phyloP scores from a whole-genome alignment of 495 filamentous ascomycete genomes.

The Penicillium roqueforti region DNA sequence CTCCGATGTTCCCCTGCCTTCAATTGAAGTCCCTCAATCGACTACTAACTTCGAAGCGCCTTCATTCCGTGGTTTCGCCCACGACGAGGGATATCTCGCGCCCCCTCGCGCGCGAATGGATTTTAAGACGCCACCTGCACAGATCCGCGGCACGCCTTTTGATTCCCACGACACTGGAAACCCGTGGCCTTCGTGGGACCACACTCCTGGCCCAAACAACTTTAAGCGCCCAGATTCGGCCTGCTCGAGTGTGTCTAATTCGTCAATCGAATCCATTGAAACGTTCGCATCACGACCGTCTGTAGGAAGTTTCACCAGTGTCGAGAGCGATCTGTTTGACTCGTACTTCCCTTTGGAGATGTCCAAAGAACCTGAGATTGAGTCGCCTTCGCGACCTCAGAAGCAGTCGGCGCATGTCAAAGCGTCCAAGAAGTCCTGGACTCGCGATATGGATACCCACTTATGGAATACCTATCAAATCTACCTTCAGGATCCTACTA shows the following conservation, averaged over 20 bases:
- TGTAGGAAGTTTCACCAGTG: constrained; percentile 63
- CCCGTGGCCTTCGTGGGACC: constrained; percentile 32
- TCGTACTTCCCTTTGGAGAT: constrained; percentile 49
- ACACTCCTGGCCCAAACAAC: constrained; percentile 28
- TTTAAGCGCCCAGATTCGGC: constrained; percentile 55
- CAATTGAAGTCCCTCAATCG: constrained; percentile 52
- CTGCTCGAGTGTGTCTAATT: constrained; percentile 63
- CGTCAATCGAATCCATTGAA: constrained; percentile 63
- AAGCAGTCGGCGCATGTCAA: constrained; percentile 11
- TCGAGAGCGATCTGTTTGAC: constrained; percentile 58
- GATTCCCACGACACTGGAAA: constrained; percentile 25
- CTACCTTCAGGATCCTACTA: constrained; percentile 86
- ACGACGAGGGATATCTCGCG: constrained; percentile 47
- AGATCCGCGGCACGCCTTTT: constrained; percentile 42
- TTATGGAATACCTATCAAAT: constrained; percentile 86
- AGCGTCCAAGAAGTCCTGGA: constrained; percentile 57
- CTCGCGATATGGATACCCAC: constrained; percentile 85
- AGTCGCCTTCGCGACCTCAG: constrained; percentile 33
- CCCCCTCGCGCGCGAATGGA: constrained; percentile 48
- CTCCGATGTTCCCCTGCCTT: constrained; percentile 52
- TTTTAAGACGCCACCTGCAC: constrained; percentile 60
- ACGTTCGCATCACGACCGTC: constrained; percentile 63
- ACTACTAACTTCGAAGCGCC: constrained; percentile 20
- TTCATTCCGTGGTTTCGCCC: constrained; percentile 19
- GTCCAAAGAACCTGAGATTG: constrained; percentile 31